A percentile compares a stretch with the other conserved stretches of the same genome.
phyloP scores from a whole-genome alignment of 352 stramenopile genomes.

The Pythium guiyangense region DNA sequence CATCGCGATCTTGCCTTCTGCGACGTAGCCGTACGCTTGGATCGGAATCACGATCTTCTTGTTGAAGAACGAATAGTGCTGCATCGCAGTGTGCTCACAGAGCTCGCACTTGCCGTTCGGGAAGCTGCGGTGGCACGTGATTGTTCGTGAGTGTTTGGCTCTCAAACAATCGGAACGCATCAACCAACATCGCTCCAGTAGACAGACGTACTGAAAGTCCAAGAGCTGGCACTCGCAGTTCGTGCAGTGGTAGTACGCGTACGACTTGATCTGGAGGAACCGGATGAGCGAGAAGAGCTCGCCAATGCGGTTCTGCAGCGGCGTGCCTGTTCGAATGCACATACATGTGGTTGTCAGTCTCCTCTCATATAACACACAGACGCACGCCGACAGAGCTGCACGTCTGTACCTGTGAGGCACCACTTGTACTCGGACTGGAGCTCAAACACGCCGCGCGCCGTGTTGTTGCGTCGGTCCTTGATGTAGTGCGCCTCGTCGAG shows the following conservation, averaged over 20 bases:
- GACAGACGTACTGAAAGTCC: conserved; percentile 89
- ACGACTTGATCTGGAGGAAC: conserved; percentile 96
- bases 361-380: not conserved
- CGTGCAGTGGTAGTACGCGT: conserved; percentile 98
- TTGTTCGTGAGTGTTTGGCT: no score
- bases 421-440: conserved; percentile 96
- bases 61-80: conserved; percentile 98
- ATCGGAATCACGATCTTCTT: conserved; percentile 99
- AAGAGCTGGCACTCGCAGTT: conserved; percentile 94
- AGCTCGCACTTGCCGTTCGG: conserved; percentile 83
- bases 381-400: not conserved
- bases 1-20: conserved; percentile 93
- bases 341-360: not conserved
- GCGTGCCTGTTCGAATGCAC: conserved; percentile 46
- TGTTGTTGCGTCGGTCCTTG: conserved; percentile 92
- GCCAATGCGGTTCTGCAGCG: conserved; percentile 93
- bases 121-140: conserved; percentile 57
- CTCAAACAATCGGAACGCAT: not conserved
- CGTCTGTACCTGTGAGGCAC: conserved; percentile 92
- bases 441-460: conserved; percentile 95
- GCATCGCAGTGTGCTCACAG: conserved; percentile 93
- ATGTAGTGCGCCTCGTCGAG: conserved; percentile 96
- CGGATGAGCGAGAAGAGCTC: conserved; percentile 97
- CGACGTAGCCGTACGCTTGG: conserved; percentile 92
- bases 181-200: not conserved